These are phyloP conservation scores for Linum lewisii DNA, from an alignment of 345 rosid genomes.

Conservation along the genomic window DNA sequence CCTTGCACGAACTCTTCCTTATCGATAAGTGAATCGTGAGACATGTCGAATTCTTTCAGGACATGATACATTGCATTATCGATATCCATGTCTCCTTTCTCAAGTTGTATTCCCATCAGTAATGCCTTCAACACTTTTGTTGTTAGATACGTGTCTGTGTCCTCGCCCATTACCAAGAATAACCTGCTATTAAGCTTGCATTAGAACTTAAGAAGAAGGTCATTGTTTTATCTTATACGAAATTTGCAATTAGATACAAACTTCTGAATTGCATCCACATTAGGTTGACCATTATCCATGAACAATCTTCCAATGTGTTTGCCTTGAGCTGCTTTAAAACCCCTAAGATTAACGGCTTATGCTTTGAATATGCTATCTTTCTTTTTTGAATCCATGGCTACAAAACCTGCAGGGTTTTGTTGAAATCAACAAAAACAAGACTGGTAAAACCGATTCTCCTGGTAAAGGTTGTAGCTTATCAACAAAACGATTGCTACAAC, in stretches of 20 bases:
- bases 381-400: constrained; percentile 27
- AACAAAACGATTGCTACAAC: constrained; percentile 43
- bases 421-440: background rate
- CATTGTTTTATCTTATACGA: background rate
- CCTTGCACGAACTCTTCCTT: constrained; percentile 25
- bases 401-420: constrained; percentile 12
- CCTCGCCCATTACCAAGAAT: constrained; percentile 17
- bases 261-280: constrained; percentile 18
- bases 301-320: constrained; percentile 16
- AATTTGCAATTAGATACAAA: background rate
- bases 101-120: constrained; percentile 16
- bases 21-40: constrained; percentile 13
- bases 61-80: constrained; percentile 19
- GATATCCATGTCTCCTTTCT: constrained; percentile 14
- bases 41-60: constrained; percentile 20
- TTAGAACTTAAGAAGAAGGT: background rate
- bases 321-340: constrained; percentile 13
- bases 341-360: constrained; percentile 18
- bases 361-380: constrained; percentile 19
- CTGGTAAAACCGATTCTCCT: constrained; percentile 22
- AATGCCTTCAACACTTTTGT: constrained; percentile 18
- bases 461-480: constrained; percentile 78
- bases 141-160: constrained; percentile 16
- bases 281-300: constrained; percentile 22
- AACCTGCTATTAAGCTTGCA: constrained; percentile 10